Percentiles rank a stretch among this genome's conserved stretches.
Evolutionary conservation across 768 basidiomycete species (phyloP).

Genomic region (Suillus plorans): DNA sequence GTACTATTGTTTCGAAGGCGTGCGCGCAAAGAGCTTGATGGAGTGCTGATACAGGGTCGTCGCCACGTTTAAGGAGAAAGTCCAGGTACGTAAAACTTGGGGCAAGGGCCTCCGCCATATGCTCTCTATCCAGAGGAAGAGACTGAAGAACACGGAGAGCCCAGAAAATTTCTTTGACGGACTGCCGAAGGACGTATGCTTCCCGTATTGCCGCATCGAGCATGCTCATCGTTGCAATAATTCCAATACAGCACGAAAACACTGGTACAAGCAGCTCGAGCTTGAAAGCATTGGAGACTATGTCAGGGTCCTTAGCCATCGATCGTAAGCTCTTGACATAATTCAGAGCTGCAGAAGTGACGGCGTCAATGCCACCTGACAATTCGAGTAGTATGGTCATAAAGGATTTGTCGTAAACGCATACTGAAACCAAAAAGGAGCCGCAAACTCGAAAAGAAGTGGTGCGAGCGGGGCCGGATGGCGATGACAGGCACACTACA

Average conservation of each 20-base stretch:
- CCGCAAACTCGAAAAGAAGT: background rate
- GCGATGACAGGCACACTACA: too few relatives aligned
- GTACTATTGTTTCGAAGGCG: background rate
- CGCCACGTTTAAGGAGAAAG: background rate
- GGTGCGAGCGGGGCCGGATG: too few relatives aligned
- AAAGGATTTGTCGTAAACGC: background rate
- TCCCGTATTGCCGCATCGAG: background rate
- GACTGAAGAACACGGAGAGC: background rate
- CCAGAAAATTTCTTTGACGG: background rate
- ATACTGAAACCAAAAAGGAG: background rate
- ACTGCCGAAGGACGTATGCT: background rate
- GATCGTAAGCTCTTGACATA: background rate
- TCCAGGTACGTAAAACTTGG: background rate
- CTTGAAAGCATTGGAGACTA: background rate
- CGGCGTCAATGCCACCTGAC: background rate
- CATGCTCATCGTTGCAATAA: background rate
- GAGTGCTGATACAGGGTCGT: background rate
- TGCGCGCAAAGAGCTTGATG: background rate
- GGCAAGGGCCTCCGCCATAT: too few relatives aligned
- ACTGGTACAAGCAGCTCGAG: background rate
- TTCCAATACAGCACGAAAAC: background rate
- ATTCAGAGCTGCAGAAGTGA: background rate
- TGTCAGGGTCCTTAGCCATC: background rate
- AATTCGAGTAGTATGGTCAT: background rate
- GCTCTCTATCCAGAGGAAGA: background rate